Evolutionary conservation across 2,329 filamentous ascomycete species (phyloP), one percentile per base, ranked within the genome.

Genomic region (Sclerotinia subarctica): DNA sequence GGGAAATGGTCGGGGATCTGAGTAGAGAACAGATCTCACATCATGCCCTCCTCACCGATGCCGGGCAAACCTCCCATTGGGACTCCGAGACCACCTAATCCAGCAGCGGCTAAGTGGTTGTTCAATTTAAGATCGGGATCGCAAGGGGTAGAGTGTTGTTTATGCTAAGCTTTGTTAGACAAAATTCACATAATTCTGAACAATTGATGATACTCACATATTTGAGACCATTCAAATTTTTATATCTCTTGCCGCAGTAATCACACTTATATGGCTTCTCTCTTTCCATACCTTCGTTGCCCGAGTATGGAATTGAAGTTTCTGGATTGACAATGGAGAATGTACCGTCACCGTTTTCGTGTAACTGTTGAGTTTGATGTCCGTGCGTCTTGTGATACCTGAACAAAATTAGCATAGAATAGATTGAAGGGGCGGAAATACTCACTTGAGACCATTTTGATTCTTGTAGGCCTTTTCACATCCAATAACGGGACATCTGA

Each of bases 401-500:
- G 70, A 69, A 70, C 10, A 46, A 70, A 66, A 63, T 70, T 69
- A 69, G 62, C 68, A 74, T 70, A 70, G 54, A 64, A 44, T 6
- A 24, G 24, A 58, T 42, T 3, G 6, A 11, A 17, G 13, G 4
- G 15, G 8, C n/a, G 24, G 38, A 53, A 38, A 66, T 70, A 81
- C 82, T 74, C 93, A 99, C 86, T 98, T 99, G 68, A 99, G 84
- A 62, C 95, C 95, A 74, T 99, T 99, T 78, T 98, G 95, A 79
- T 99, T 99, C 85, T 99, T 99, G 82, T 99, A 99, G 0, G 95
- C 94, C 83, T 99, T 99, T 79, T 98, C 95, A 77, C 95, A 99
- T 7, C 95, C 95, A 78, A 99, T 96, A 63, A 99, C 95, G 1
- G 95, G 95, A 76, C 95, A 99, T 78, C 94, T 92, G 84, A 97